Evolutionary conservation across 257 asterid species (phyloP), one percentile per base, ranked within the genome.

Genomic region (Solanum habrochaites): DNA sequence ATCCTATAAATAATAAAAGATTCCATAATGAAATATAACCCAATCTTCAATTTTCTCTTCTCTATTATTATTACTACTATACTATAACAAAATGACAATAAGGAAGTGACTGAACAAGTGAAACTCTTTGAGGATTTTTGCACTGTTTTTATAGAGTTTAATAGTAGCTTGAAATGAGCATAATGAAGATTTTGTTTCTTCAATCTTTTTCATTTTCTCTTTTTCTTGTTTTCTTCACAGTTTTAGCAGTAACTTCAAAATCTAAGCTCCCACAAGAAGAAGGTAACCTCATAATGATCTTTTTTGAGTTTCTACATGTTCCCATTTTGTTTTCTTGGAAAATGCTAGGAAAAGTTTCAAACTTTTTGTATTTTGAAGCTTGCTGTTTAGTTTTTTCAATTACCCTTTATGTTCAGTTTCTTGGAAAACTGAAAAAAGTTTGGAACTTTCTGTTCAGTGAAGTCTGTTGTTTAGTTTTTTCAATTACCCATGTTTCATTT

Each of bases 241-340:
- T 42, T 35, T 88, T 88, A 64, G 92, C 92, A 20, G 92, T 93
- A 85, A 23, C 93, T 42, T 67, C 87, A 14, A 81, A 29, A 39
- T 70, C 93, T 84, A 90, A 43, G 78, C 96, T 95, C 88, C 91
- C 87, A 75, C 90, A 11, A 83, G 91, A 88, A 42, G 98, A 95
- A 94, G 97, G 98, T 95, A 90, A 25, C 35, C 2, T 21, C 58
- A 75, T 7, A 31, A 2, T 39, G 15, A 27, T 39, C 60, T 84
- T 16, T 35, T 32, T 83, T 64, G 14, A 52, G 3, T 23, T 66
- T 84, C 16, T 31, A 83, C 60, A 45, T 40, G 40, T 40, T 16
- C 43, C 40, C 64, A 31, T n/a, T 71, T 43, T 70, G 29, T 66
- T 20, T 56, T 58, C 35, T 52, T 42, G 73, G 52, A 62, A 56